These are phyloP conservation scores for Pichia deserticola DNA, from an alignment of 805 yeast species.

Conservation along the genomic window DNA sequence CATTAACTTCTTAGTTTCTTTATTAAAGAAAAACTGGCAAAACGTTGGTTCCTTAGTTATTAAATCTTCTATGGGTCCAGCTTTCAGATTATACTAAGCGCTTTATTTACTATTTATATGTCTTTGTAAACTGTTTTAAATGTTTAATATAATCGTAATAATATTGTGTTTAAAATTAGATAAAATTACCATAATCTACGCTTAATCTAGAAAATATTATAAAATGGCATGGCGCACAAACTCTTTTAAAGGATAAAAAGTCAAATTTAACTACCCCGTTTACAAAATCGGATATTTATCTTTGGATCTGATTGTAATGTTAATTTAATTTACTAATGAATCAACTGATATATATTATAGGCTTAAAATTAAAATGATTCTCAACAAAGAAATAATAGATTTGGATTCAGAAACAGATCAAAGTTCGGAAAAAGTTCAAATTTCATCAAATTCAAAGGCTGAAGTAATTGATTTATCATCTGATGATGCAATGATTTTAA, in stretches of 20 bases:
- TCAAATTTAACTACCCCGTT: no score
- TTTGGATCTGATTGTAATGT: no score
- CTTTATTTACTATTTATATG: constrained; percentile 7
- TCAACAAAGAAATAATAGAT: neutral
- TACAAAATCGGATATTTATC: no score
- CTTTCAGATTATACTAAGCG: constrained; percentile 95
- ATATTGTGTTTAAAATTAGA: no score
- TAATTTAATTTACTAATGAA: no score
- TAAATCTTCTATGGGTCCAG: constrained; percentile 99
- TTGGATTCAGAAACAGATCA: neutral
- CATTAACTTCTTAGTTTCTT: constrained; percentile 97
- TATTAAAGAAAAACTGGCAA: constrained; percentile 99
- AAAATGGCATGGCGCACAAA: no score
- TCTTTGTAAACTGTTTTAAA: neutral
- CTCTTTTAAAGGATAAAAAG: no score
- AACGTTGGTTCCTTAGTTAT: constrained; percentile 98
- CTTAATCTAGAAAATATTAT: no score
- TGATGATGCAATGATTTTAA: neutral
- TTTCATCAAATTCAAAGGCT: neutral
- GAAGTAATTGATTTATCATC: neutral
- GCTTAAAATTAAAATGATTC: no score
- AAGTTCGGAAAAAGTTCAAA: neutral
- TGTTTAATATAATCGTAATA: neutral
- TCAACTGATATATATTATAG: no score
- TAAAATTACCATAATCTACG: no score